Percentiles rank a stretch among this genome's conserved stretches.
Evolutionary conservation across 1,284 basidiomycete species (phyloP).

Genomic region (Agaricales sp.): DNA sequence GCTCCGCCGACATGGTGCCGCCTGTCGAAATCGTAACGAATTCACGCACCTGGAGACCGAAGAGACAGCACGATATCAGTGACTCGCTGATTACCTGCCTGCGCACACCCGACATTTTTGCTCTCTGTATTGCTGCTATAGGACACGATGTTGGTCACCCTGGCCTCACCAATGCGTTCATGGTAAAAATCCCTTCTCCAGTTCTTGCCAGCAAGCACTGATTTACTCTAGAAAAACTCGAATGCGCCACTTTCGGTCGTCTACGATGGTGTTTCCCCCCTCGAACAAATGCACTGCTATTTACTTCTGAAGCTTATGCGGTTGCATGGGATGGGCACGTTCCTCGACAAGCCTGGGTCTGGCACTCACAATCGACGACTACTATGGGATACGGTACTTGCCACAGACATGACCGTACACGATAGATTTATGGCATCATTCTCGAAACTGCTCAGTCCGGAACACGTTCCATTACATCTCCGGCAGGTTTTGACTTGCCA

Average conservation of each 20-base stretch:
- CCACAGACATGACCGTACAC: conserved; percentile 91
- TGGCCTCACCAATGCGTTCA: conserved; percentile 83
- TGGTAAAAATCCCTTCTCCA: conserved; percentile 47
- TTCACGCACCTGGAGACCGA: conserved; percentile 36
- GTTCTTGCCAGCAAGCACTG: neutral
- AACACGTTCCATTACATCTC: conserved; percentile 25
- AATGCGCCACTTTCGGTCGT: conserved; percentile 79
- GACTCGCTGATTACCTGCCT: conserved; percentile 42
- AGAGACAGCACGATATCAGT: conserved; percentile 24
- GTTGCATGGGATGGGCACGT: conserved; percentile 62
- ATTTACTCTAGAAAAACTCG: conserved; percentile 71
- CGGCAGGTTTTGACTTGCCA: conserved; percentile 76
- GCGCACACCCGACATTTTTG: conserved; percentile 66
- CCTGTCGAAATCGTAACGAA: conserved; percentile 47
- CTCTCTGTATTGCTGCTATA: conserved; percentile 80
- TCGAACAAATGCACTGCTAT: conserved; percentile 90
- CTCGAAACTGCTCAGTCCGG: conserved; percentile 30
- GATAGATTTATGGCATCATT: conserved; percentile 74
- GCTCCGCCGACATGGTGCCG: conserved; percentile 69
- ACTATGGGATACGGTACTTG: conserved; percentile 72
- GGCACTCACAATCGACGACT: conserved; percentile 59
- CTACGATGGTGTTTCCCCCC: conserved; percentile 80
- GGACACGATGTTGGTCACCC: conserved; percentile 96
- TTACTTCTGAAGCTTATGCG: conserved; percentile 77
- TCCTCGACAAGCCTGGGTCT: conserved; percentile 44